phyloP scores from a whole-genome alignment of 2,329 filamentous ascomycete species.

The Talaromyces sp. region DNA sequence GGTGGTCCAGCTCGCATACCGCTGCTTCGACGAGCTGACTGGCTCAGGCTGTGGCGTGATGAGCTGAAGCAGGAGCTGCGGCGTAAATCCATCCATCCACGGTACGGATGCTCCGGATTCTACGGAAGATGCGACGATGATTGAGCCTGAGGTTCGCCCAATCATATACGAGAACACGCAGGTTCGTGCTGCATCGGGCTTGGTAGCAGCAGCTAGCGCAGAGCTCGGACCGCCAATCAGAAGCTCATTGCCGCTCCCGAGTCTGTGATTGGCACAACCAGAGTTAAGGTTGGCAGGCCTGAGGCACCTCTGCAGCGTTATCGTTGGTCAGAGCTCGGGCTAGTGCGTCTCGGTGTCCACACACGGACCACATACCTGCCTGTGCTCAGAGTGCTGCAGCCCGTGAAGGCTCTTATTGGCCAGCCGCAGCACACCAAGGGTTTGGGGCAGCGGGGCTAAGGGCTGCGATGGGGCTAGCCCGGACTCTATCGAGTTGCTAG shows the following conservation, averaged over 20 bases:
- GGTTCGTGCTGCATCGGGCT: neutral
- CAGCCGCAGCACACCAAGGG: too few relatives aligned
- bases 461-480: neutral
- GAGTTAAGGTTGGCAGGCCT: neutral
- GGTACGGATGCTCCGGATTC: conserved; percentile 1
- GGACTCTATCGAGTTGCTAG: neutral
- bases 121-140: conserved; percentile 4
- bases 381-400: neutral
- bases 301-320: neutral
- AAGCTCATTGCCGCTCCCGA: neutral
- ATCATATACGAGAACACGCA: neutral
- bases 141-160: neutral
- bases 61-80: neutral
- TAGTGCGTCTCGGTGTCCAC: neutral
- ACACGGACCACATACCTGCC: neutral
- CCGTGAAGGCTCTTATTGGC: neutral
- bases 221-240: neutral
- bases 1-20: neutral
- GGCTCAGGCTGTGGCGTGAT: neutral
- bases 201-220: neutral
- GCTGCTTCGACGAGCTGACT: too few relatives aligned
- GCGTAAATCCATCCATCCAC: neutral
- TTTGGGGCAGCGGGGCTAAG: too few relatives aligned
- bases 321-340: neutral
- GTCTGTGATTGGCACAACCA: neutral